Evolutionary conservation across 2,329 filamentous ascomycete genomes (phyloP).

Genomic region (Microsporum audouinii): DNA sequence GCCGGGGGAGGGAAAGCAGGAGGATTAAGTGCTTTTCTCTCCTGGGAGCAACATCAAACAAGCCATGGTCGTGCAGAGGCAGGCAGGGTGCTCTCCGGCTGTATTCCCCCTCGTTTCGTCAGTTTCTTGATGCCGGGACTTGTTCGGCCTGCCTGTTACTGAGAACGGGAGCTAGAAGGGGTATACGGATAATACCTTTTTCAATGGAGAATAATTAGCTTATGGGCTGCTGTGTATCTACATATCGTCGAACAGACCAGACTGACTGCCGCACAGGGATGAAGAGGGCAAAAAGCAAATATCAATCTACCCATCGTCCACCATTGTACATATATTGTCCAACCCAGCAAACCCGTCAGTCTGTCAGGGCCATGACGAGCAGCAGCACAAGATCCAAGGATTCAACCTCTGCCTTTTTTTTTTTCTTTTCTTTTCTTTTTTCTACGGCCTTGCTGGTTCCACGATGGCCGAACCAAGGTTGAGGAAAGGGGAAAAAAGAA

Average conservation of each 20-base stretch:
- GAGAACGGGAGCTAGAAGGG: not conserved
- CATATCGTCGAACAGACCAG: slow-evolving; percentile 1
- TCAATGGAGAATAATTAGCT: not conserved
- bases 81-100: not conserved
- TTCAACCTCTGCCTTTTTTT: not conserved
- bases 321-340: not conserved
- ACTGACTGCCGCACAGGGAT: not conserved
- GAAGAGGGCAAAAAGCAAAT: not conserved
- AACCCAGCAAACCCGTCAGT: not conserved
- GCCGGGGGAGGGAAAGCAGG: not conserved
- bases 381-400: not conserved
- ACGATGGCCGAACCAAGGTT: slow-evolving; percentile 5
- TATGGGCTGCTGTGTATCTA: not conserved
- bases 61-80: not conserved
- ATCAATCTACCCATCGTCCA: not conserved
- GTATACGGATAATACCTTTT: not conserved
- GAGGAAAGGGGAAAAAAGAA: not conserved
- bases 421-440: not conserved
- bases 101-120: slow-evolving; percentile 3
- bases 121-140: not conserved
- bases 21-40: not conserved
- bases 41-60: not conserved
- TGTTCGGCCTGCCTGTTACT: not conserved
- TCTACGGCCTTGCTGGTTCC: not conserved
- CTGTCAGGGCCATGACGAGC: slow-evolving; percentile 4